phyloP scores from a whole-genome alignment of 352 stramenopile genomes.

The Pythium insidiosum region DNA sequence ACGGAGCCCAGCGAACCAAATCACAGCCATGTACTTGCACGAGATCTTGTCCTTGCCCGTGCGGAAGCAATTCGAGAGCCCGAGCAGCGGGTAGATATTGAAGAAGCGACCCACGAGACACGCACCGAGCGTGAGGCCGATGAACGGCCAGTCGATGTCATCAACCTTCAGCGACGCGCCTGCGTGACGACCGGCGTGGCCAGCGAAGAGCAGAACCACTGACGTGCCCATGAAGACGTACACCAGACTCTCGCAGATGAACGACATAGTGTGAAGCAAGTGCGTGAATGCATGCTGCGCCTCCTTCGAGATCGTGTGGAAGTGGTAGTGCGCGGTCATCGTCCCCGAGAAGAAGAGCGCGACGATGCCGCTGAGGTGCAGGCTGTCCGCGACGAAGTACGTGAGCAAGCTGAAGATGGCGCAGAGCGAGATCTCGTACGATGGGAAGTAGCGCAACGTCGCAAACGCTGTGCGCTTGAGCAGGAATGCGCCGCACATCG shows the following conservation, averaged over 20 bases:
- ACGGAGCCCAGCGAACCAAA: constrained; percentile 91
- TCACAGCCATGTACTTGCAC: constrained; percentile 69
- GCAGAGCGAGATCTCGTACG: constrained; percentile 83
- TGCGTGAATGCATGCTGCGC: constrained; percentile 82
- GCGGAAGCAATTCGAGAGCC: constrained; percentile 64
- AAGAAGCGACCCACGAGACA: constrained; percentile 63
- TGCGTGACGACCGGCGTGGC: constrained; percentile 46
- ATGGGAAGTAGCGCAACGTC: constrained; percentile 71
- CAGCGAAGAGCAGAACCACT: constrained; percentile 76
- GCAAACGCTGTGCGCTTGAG: constrained; percentile 68
- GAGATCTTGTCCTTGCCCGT: constrained; percentile 47
- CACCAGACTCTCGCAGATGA: constrained; percentile 78
- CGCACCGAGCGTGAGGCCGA: constrained; percentile 60
- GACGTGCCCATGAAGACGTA: constrained; percentile 86
- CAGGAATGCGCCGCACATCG: constrained; percentile 61
- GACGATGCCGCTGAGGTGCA: constrained; percentile 89
- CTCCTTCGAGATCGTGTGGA: constrained; percentile 75
- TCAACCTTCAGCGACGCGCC: constrained; percentile 56
- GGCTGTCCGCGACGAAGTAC: constrained; percentile 73
- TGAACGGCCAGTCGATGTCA: constrained; percentile 79
- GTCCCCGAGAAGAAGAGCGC: constrained; percentile 91
- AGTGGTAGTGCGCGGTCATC: constrained; percentile 85
- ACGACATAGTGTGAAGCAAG: constrained; percentile 72
- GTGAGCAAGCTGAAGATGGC: constrained; percentile 83
- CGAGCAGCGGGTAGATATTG: constrained; percentile 74